Evolutionary conservation across 108 stramenopile species (phyloP), one percentile per base, ranked within the genome.

Genomic region (Stephanodiscus triporus): DNA sequence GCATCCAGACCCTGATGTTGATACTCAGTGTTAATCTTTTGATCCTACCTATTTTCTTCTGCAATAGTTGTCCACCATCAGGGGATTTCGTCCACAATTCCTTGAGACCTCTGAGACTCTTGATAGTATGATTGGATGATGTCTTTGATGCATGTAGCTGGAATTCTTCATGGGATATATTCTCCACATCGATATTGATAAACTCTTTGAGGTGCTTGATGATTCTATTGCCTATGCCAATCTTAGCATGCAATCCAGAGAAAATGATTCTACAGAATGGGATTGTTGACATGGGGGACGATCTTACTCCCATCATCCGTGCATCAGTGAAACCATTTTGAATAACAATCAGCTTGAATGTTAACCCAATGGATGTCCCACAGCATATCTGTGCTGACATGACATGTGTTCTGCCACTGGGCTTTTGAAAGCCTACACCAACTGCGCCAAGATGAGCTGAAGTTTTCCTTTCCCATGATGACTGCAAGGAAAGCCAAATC

Each of bases 181-280:
- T 11, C 27, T 57, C 56, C 20, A 53, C 23, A 8, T 53, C 51
- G 4, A 24, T 8, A 20, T 53, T n/a, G 8, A 53, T 53, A 8
- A 53, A 53, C 20, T 53, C 23, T 24, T 53, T n/a, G 6, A 53
- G 51, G 24, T 53, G 24, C 8, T 53, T 9, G 20, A 53, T 53
- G 51, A 53, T 53, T 24, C 23, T 22, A 53, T 53, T 53, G 51
- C 51, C 51, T 0, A 53, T 53, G 24, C 51, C 51, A 29, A 30
- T 30, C 29, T 2, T 5, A 10, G 56, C 56, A 57, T 30, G 24
- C 16, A 29, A 17, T 6, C 16, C 24, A 26, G 29, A 57, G 16
- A 57, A 29, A 10, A 57, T 57, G 29, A 30, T 57, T 17, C 29
- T 26, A 3, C 2, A 26, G 10, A 57, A 57, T 10, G 56, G 56